phyloP scores from a whole-genome alignment of 202 grass and related monocot species.

The Hordeum pubiflorum region DNA sequence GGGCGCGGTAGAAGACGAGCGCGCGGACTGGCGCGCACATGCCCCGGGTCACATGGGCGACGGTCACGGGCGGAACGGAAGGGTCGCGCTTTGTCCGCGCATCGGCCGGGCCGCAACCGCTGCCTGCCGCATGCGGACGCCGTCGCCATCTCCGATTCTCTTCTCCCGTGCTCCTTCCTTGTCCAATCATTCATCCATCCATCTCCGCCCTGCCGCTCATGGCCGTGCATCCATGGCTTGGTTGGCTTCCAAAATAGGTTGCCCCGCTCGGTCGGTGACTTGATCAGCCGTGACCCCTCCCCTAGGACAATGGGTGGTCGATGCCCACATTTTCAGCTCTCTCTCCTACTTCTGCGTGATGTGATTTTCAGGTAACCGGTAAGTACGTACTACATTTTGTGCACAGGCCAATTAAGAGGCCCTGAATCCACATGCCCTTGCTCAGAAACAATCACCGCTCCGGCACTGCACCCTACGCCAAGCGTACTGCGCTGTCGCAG shows the following conservation, averaged over 20 bases:
- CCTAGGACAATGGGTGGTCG: not conserved
- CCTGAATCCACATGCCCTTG: conserved; percentile 20
- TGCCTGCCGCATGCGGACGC: not conserved
- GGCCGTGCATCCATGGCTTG: not conserved
- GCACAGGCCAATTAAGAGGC: not conserved
- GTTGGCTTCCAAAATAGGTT: not conserved
- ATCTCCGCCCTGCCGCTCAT: not conserved
- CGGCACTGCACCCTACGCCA: not conserved
- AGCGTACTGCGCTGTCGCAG: not conserved
- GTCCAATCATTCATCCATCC: conserved; percentile 2
- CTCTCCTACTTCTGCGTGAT: not conserved
- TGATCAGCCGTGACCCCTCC: not conserved
- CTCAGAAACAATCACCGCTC: not conserved
- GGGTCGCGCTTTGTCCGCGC: conserved; percentile 45
- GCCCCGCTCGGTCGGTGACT: conserved; percentile 1
- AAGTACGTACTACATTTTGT: not conserved
- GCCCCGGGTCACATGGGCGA: conserved; percentile 50
- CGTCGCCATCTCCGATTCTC: not conserved
- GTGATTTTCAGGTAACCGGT: not conserved
- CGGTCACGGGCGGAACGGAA: conserved; percentile 66
- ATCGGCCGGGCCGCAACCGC: not conserved
- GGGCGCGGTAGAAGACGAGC: not conserved
- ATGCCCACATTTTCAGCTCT: not conserved
- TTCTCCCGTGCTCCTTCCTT: not conserved
- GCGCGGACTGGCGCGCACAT: not conserved